A percentile compares a stretch with the other conserved stretches of the same genome.
phyloP scores from a whole-genome alignment of 1,284 basidiomycete genomes.

The Tilletia walkeri region DNA sequence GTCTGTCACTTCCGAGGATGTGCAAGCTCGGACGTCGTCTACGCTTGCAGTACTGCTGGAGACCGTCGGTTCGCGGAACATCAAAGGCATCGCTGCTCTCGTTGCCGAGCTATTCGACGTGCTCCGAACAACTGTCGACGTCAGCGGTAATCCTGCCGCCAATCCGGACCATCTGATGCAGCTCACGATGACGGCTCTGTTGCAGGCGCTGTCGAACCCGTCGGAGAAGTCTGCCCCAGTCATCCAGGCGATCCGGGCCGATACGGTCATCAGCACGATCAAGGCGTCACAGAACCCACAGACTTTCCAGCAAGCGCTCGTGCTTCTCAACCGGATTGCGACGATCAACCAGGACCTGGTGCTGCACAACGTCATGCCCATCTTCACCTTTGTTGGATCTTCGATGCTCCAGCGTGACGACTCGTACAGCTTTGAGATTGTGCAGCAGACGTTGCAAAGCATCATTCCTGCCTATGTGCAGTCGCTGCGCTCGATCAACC shows the following conservation, averaged over 20 bases:
- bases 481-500: conserved; percentile 63
- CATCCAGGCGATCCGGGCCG: conserved; percentile 39
- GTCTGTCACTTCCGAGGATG: background rate
- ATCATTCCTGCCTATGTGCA: conserved; percentile 89
- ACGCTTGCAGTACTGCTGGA: conserved; percentile 6
- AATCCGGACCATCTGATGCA: conserved; percentile 85
- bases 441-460: conserved; percentile 89
- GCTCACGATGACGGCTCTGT: conserved; percentile 64
- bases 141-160: conserved; percentile 59
- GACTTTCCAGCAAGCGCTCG: conserved; percentile 86
- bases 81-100: conserved; percentile 61
- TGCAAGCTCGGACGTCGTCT: conserved; percentile 8
- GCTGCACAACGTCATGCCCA: conserved; percentile 92
- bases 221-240: conserved; percentile 27
- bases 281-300: conserved; percentile 77
- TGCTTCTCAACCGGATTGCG: conserved; percentile 83
- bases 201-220: background rate
- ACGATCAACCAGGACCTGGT: conserved; percentile 83
- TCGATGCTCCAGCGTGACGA: conserved; percentile 96
- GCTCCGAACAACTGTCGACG: conserved; percentile 68
- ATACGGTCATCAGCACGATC: conserved; percentile 49
- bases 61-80: conserved; percentile 22
- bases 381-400: conserved; percentile 98
- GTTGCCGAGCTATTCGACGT: conserved; percentile 73
- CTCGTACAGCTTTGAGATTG: conserved; percentile 87